Conservation (phyloP, 768 basidiomycete species). For the Calocybe gangraenosa region DNA sequence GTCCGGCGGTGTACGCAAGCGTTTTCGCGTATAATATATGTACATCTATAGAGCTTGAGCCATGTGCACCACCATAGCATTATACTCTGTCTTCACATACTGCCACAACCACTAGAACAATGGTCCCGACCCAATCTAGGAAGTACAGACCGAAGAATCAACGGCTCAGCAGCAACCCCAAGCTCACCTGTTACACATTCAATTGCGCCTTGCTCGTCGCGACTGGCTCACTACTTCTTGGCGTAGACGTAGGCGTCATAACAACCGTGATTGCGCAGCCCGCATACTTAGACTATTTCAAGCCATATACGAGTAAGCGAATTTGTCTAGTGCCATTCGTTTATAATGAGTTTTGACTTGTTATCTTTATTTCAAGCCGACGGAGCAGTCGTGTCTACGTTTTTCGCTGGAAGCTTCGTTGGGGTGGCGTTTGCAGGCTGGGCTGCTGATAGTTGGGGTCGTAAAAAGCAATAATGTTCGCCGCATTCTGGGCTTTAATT, state of each 20-base stretch:
- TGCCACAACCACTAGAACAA: too few species aligned
- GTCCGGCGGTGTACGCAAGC: too few species aligned
- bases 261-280: slow-evolving; percentile 8
- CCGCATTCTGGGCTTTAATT: slow-evolving; percentile 6
- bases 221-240: slow-evolving; percentile 6
- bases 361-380: not conserved
- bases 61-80: too few species aligned
- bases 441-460: slow-evolving; percentile 7
- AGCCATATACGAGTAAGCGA: slow-evolving; percentile 5
- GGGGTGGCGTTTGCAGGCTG: slow-evolving; percentile 9
- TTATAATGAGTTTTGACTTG: not conserved
- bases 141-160: too few species aligned
- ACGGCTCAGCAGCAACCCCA: too few species aligned
- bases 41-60: too few species aligned
- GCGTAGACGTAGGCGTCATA: slow-evolving; percentile 11
- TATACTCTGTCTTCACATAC: too few species aligned
- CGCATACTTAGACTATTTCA: slow-evolving; percentile 5
- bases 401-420: slow-evolving; percentile 5
- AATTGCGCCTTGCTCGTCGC: slow-evolving; percentile 6
- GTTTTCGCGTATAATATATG: too few species aligned
- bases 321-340: not conserved
- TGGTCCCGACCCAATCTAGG: too few species aligned
- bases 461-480: slow-evolving; percentile 7
- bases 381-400: slow-evolving; percentile 5
- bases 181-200: slow-evolving; percentile 11